Percentiles rank a stretch among this genome's conserved stretches.
These are phyloP conservation scores for Candida pseudoviswanathii DNA, from an alignment of 1,139 yeast genomes.

Conservation along the genomic window DNA sequence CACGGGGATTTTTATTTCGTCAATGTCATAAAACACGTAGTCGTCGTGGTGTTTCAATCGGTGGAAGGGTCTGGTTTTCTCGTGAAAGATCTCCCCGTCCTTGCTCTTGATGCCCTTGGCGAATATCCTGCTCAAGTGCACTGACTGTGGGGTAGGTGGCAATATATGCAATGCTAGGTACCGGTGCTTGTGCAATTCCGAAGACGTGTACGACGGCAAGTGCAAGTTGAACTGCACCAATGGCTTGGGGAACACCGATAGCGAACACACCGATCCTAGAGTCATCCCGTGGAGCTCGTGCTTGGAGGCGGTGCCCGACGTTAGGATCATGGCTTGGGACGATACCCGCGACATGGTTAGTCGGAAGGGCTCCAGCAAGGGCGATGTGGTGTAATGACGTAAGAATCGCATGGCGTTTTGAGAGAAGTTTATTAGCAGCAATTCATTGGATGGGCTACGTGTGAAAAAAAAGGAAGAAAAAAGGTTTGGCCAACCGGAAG, in stretches of 20 bases:
- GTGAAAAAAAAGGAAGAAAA: not conserved
- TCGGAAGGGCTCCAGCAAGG: constrained; percentile 21
- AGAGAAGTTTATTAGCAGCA: not conserved
- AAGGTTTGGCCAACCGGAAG: not conserved
- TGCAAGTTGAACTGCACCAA: constrained; percentile 80
- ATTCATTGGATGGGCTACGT: not conserved
- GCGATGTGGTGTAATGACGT: constrained; percentile 7
- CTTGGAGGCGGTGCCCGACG: constrained; percentile 16
- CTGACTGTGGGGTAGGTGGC: constrained; percentile 57
- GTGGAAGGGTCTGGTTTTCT: constrained; percentile 54
- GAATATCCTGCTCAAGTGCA: constrained; percentile 57
- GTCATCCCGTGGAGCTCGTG: constrained; percentile 69
- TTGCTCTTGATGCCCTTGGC: constrained; percentile 55
- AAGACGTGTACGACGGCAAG: constrained; percentile 77
- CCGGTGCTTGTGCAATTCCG: constrained; percentile 53
- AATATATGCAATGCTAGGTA: constrained; percentile 74
- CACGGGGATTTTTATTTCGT: constrained; percentile 53
- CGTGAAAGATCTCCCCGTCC: constrained; percentile 47
- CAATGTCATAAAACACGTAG: constrained; percentile 20
- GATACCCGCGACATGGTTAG: constrained; percentile 44
- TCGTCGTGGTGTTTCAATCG: constrained; percentile 20
- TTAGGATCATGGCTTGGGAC: constrained; percentile 48
- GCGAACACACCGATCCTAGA: constrained; percentile 76
- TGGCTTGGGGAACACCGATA: constrained; percentile 74
- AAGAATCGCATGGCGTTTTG: not conserved